phyloP scores from a whole-genome alignment of 176 grass and related monocot genomes.

The Bothriochloa decipiens region DNA sequence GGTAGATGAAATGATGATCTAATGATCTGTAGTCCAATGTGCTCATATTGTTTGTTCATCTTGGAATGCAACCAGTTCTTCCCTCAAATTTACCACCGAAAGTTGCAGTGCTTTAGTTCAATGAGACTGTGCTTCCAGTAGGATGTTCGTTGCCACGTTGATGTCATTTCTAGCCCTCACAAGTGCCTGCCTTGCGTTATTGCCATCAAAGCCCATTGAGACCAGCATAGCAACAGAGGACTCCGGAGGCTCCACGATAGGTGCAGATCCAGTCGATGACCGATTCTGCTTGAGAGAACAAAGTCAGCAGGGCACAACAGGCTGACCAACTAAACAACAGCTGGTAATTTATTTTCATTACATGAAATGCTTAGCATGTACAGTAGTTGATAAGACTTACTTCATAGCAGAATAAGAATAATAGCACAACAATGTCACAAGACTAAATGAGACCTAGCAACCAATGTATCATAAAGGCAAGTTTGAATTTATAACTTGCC shows the following conservation, averaged over 20 bases:
- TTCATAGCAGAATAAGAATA: conserved; percentile 1
- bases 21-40: not conserved
- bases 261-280: conserved; percentile 41
- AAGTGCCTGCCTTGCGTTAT: conserved; percentile 80
- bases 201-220: conserved; percentile 92
- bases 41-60: conserved; percentile 11
- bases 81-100: conserved; percentile 27
- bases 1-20: conserved; percentile 20
- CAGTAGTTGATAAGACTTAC: not conserved
- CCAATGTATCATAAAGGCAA: not conserved
- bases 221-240: conserved; percentile 80
- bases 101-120: conserved; percentile 39
- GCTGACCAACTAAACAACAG: conserved; percentile 28
- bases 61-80: conserved; percentile 16
- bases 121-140: conserved; percentile 77
- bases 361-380: not conserved
- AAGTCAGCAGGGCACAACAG: not conserved
- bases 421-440: conserved; percentile 1
- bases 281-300: conserved; percentile 50
- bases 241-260: conserved; percentile 72
- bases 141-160: conserved; percentile 88
- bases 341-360: conserved; percentile 13
- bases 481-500: conserved; percentile 9
- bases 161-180: conserved; percentile 84
- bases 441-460: conserved; percentile 28